These are phyloP conservation scores for Ogataea saltuana DNA, from an alignment of 805 yeast species.

Conservation along the genomic window DNA sequence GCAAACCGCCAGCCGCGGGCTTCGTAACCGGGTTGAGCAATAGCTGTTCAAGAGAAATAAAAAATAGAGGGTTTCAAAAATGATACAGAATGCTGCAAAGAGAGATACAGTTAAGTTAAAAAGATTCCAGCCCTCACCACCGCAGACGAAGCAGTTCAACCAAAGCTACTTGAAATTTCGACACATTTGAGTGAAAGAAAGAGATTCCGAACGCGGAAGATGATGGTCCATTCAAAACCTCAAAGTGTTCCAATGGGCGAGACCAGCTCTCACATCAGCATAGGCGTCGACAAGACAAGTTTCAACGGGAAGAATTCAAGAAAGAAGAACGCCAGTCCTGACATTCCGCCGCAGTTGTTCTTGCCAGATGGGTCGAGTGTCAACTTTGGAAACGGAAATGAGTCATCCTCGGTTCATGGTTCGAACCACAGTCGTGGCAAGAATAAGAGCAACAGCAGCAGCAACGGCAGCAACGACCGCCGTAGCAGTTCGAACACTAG, in stretches of 20 bases:
- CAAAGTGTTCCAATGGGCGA: slow-evolving; percentile 26
- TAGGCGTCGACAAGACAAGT: slow-evolving; percentile 7
- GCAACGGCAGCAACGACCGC: slow-evolving; percentile 12
- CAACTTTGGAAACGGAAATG: slow-evolving; percentile 26
- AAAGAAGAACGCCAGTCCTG: slow-evolving; percentile 27
- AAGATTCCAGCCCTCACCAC: too few relatives aligned
- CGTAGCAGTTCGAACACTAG: slow-evolving; percentile 13
- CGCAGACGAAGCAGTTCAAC: too few relatives aligned
- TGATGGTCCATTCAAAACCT: slow-evolving; percentile 28
- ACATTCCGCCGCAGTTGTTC: slow-evolving; percentile 36
- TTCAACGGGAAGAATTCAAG: slow-evolving; percentile 36
- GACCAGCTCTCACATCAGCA: slow-evolving; percentile 5
- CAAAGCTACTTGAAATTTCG: not conserved
- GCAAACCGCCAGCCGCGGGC: slow-evolving; percentile 1
- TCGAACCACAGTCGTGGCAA: slow-evolving; percentile 4
- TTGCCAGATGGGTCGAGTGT: slow-evolving; percentile 32
- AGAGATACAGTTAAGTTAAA: too few relatives aligned
- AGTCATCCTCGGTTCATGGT: not conserved
- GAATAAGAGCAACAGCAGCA: slow-evolving; percentile 19
- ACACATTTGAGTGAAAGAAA: not conserved
- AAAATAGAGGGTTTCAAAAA: not conserved
- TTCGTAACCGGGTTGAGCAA: slow-evolving; percentile 1
- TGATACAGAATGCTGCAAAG: not conserved
- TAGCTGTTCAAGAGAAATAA: not conserved
- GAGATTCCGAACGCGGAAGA: slow-evolving; percentile 8